Conservation (phyloP, 1,284 basidiomycete species). For the Cutaneotrichosporon dermatis region DNA sequence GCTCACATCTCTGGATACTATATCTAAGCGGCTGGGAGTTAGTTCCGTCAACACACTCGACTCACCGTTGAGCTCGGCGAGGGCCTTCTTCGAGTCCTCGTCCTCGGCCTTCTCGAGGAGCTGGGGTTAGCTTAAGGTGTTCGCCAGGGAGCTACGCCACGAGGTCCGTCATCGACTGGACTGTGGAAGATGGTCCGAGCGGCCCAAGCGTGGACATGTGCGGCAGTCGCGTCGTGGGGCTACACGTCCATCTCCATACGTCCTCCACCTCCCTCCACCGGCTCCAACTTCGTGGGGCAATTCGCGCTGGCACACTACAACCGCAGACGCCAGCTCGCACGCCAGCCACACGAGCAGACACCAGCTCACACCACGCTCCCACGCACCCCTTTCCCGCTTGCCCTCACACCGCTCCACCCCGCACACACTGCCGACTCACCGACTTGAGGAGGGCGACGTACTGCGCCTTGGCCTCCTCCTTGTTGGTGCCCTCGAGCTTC, state of each 20-base stretch:
- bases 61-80: slow-evolving; percentile 59
- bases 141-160: too few species aligned
- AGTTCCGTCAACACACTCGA: neutral
- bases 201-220: too few species aligned
- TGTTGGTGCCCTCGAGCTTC: slow-evolving; percentile 62
- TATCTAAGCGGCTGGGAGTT: slow-evolving; percentile 11
- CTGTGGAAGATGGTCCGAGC: too few species aligned
- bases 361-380: too few species aligned
- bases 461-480: slow-evolving; percentile 64
- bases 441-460: slow-evolving; percentile 70
- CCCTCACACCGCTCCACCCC: neutral
- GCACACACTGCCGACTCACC: slow-evolving; percentile 51
- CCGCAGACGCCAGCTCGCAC: too few species aligned
- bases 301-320: too few species aligned
- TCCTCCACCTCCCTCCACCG: too few species aligned
- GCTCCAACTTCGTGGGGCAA: too few species aligned
- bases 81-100: slow-evolving; percentile 58
- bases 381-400: too few species aligned
- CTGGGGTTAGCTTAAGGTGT: slow-evolving; percentile 43
- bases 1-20: neutral
- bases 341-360: too few species aligned
- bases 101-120: slow-evolving; percentile 56
- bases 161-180: too few species aligned
- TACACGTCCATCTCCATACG: neutral
- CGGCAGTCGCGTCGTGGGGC: too few species aligned